Percentiles rank a stretch among this genome's conserved stretches.
phyloP scores from a whole-genome alignment of 768 basidiomycete species.

The Termitomyces sp. region DNA sequence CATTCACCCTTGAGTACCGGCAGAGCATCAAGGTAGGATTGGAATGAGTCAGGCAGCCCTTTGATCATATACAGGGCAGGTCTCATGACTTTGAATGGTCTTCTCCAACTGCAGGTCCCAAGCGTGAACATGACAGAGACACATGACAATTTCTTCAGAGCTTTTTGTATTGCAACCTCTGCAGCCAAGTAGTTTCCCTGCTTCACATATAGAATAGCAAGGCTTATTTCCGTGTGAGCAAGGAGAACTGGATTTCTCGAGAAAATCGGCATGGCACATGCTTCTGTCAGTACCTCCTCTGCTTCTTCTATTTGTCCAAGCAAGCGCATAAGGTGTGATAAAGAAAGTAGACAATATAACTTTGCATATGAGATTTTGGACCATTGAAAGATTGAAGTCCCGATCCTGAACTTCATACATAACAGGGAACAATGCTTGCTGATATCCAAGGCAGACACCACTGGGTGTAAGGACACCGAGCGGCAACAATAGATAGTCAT shows the following conservation, averaged over 20 bases:
- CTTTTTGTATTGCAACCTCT: not conserved
- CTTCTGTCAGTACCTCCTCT: not conserved
- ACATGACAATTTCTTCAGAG: not conserved
- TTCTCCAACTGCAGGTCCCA: not conserved
- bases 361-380: not conserved
- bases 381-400: too few relatives aligned
- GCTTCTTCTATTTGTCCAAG: not conserved
- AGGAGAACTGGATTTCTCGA: not conserved
- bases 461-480: not conserved
- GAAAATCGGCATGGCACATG: not conserved
- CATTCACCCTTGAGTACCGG: not conserved
- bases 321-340: not conserved
- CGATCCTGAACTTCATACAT: not conserved
- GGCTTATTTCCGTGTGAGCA: not conserved
- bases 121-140: not conserved
- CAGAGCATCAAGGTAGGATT: not conserved
- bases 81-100: not conserved
- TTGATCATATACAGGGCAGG: not conserved
- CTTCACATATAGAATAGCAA: not conserved
- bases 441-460: not conserved
- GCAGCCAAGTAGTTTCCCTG: not conserved
- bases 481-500: not conserved
- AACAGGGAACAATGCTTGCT: not conserved
- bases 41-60: not conserved
- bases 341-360: not conserved